Percentiles rank a stretch among this genome's conserved stretches.
Conservation (phyloP, 2,329 filamentous ascomycete genomes). For the Colletotrichum godetiae region DNA sequence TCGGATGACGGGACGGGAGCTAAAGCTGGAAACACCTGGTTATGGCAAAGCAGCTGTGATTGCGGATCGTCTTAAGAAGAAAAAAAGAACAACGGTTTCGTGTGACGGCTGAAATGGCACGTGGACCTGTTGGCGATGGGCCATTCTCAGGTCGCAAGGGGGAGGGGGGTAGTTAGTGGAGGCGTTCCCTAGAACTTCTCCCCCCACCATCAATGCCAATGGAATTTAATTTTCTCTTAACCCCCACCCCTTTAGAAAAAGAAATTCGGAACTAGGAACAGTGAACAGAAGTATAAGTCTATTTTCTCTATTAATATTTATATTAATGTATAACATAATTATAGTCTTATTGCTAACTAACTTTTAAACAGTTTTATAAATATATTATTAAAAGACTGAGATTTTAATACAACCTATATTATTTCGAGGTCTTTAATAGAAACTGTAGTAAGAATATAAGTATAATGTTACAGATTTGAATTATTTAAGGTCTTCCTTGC, state of each 20-base stretch:
- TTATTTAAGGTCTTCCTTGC: too few relatives aligned
- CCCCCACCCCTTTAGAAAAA: too few relatives aligned
- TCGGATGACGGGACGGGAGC: not conserved
- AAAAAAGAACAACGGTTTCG: not conserved
- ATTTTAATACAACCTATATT: too few relatives aligned
- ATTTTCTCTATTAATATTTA: not conserved
- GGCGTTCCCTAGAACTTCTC: not conserved
- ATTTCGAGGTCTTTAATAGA: too few relatives aligned
- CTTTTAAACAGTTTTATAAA: too few relatives aligned
- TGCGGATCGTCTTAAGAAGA: not conserved
- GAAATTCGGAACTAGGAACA: too few relatives aligned
- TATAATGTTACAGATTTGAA: too few relatives aligned
- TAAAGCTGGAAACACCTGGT: not conserved
- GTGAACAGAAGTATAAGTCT: too few relatives aligned
- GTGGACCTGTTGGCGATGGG: conserved; percentile 4
- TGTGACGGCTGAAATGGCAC: not conserved
- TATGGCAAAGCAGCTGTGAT: not conserved
- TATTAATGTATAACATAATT: not conserved
- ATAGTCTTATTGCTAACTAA: not conserved
- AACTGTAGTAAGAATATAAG: too few relatives aligned
- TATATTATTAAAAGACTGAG: too few relatives aligned
- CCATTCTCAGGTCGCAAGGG: not conserved
- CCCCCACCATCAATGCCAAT: not conserved
- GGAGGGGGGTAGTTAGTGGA: not conserved
- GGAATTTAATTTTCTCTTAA: too few relatives aligned